Evolutionary conservation across 495 filamentous ascomycete genomes (phyloP), one percentile per base, ranked within the genome.

Genomic region (Gamarada debralockiae): DNA sequence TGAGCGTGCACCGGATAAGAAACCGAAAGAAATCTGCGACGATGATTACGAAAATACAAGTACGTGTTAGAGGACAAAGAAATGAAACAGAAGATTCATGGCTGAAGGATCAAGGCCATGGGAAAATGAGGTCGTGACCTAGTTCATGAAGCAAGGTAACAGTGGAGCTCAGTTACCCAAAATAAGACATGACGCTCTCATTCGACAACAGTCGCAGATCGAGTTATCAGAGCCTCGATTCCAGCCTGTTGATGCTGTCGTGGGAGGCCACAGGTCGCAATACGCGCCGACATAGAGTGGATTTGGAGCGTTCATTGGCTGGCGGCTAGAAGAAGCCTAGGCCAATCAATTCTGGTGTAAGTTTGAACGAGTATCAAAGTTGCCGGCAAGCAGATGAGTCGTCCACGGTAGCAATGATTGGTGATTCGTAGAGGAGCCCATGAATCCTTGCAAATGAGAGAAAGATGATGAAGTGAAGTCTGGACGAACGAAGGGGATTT

Each of bases 81-180:
- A 57, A 59, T 56, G 60, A 63, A 59, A 62, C 51, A 24, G 39
- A 46, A 36, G 54, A 57, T 55, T 61, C 57, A 50, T 48, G 58
- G 53, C 44, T 33, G 42, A 33, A 44, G 13, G 43, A n/a, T 23
- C 33, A 37, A 25, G 47, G 29, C 57, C 57, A 44, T 8, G 38
- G 15, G 18, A 44, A 27, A 38, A 21, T 39, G 21, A 53, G 44
- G 58, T 48, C 51, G 41, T 48, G 52, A 58, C 51, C 36, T 50
- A 14, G 27, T 3, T 15, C 29, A 47, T 20, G 13, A 5, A 18
- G 3, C 39, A 2, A 45, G 38, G 17, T 7, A 12, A 20, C 42
- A 20, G 54, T 33, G 47, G 49, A 29, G 34, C 38, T 24, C 23
- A 25, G 18, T 15, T 45, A 24, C 38, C 50, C 39, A 56, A 45